These are phyloP conservation scores for Curvularia hawaiiensis DNA, from an alignment of 2,329 filamentous ascomycete species.

Conservation along the genomic window DNA sequence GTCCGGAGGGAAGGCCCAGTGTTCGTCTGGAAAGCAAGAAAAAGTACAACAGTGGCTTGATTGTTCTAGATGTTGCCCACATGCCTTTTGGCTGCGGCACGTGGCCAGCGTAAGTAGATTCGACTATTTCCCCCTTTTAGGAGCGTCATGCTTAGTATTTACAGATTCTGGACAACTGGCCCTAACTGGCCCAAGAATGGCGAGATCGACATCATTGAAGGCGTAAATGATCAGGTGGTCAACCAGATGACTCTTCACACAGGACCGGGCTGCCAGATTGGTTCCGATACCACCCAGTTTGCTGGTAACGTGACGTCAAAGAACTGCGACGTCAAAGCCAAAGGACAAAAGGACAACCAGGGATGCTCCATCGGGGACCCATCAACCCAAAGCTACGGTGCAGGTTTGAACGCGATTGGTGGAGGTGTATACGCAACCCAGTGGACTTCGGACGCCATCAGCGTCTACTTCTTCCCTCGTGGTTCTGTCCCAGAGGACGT, in stretches of 20 bases:
- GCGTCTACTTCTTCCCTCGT: conserved; percentile 84
- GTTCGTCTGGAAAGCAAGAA: conserved; percentile 55
- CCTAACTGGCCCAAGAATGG: conserved; percentile 46
- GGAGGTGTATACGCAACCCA: conserved; percentile 55
- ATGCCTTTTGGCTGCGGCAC: conserved; percentile 58
- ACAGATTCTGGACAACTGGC: conserved; percentile 42
- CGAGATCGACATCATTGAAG: conserved; percentile 58
- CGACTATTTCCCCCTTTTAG: background rate
- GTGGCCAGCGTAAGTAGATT: conserved; percentile 53
- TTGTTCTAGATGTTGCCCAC: conserved; percentile 57
- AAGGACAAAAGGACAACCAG: conserved; percentile 47
- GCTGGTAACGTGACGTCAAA: conserved; percentile 55
- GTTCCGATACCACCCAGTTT: conserved; percentile 49
- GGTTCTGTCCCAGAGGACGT: conserved; percentile 68
- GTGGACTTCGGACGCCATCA: conserved; percentile 75
- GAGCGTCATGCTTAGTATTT: conserved; percentile 14
- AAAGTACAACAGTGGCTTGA: conserved; percentile 54
- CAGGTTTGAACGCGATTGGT: conserved; percentile 56
- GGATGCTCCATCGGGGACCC: conserved; percentile 52
- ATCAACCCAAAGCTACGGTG: conserved; percentile 54
- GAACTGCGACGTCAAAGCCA: conserved; percentile 56
- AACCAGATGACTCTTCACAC: conserved; percentile 58
- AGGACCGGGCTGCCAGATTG: conserved; percentile 50
- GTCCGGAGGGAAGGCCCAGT: conserved; percentile 50
- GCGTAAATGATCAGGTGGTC: conserved; percentile 49